Evolutionary conservation across 176 grass and related monocot species (phyloP), one percentile per base, ranked within the genome.

Genomic region (Avena insularis): DNA sequence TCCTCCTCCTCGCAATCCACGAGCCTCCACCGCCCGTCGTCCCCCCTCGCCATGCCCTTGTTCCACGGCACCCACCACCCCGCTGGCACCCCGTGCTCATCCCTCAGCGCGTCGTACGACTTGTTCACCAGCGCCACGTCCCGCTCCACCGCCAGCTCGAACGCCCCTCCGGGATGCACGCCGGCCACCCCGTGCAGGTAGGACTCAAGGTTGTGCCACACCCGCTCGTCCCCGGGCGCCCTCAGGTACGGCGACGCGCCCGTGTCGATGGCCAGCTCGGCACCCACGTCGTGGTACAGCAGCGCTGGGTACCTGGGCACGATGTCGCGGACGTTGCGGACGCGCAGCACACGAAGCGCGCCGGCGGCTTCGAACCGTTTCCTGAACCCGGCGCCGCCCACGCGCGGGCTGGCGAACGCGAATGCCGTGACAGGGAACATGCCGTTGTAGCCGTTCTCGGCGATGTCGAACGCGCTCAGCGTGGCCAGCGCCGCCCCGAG

Each of bases 391-490:
- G n/a, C 35, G 72, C 87, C 89, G 31, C 89, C 91, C 13, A 93
- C 91, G n/a, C 91, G 91, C 1, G 93, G 93, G 89, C 91, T 83
- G 1, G 89, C 93, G 84, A 95, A 95, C 38, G 71, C 84, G 67
- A 95, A 70, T 31, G 78, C 91, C 13, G 91, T 87, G 53, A 95
- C 81, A 16, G 77, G 83, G 75, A 19, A 85, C n/a, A 1, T 1
- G 6, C 8, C 55, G 60, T 89, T 91, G 78, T 88, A 55, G 59
- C 83, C 71, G 72, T 98, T 92, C 72, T 80, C 67, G 33, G 81
- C 88, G 50, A 98, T 92, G 88, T 98, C 96, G 38, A 92, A 85
- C 17, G 90, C 92, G 87, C 53, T 98, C 47, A 96, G 89, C 8
- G 96, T 94, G 66, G 90, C 79, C 9, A 98, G 85, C 20, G 92